phyloP scores from a whole-genome alignment of 2,329 filamentous ascomycete species.

The Colletotrichum sp. region DNA sequence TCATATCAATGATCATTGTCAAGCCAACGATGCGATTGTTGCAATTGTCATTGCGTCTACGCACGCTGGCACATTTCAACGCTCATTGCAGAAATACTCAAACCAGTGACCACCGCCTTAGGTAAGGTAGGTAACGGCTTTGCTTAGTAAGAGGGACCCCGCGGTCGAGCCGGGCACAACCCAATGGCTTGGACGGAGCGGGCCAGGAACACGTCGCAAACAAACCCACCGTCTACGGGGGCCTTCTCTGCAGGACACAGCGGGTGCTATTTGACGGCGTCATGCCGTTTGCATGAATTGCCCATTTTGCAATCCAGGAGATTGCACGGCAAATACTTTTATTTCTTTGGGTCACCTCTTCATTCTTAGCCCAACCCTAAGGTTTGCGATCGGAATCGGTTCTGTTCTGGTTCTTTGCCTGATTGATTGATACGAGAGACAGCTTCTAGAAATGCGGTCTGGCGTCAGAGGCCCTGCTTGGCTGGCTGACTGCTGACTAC shows the following conservation, averaged over 20 bases:
- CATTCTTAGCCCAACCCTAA: not conserved
- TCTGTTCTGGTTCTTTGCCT: not conserved
- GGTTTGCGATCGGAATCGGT: not conserved
- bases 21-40: not conserved
- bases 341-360: not conserved
- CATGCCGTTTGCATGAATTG: slow-evolving; percentile 16
- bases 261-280: not conserved
- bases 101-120: not conserved
- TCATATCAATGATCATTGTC: not conserved
- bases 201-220: slow-evolving; percentile 14
- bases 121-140: not conserved
- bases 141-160: not conserved
- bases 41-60: not conserved
- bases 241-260: not conserved
- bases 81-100: not conserved
- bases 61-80: not conserved
- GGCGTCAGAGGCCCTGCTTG: not conserved
- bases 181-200: not conserved
- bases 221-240: slow-evolving; percentile 1
- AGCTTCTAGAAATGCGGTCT: slow-evolving; percentile 1
- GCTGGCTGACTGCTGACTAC: not conserved
- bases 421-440: not conserved
- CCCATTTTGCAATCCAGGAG: not conserved
- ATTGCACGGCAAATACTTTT: not conserved
- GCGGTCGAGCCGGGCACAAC: not conserved